These are phyloP conservation scores for Penicillium capsulatum DNA, from an alignment of 2,329 filamentous ascomycete species.

Conservation along the genomic window DNA sequence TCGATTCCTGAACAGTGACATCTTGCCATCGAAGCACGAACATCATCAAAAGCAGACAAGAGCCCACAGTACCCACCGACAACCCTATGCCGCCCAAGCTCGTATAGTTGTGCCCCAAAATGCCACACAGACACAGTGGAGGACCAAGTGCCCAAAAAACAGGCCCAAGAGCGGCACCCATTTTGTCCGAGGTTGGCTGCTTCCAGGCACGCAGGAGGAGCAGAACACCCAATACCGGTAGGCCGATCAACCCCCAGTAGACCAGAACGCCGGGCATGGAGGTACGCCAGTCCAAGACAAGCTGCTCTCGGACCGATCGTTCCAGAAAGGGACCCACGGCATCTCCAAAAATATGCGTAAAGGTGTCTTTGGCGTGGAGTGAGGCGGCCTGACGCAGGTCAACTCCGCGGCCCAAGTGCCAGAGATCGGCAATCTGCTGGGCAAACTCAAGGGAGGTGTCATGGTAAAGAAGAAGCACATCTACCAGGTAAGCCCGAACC, in stretches of 20 bases:
- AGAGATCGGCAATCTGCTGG: conserved; percentile 3
- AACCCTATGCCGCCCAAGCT: not conserved
- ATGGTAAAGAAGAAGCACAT: conserved; percentile 1
- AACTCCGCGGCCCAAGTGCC: conserved; percentile 7
- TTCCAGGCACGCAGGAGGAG: not conserved
- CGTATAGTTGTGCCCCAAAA: not conserved
- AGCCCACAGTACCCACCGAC: not conserved
- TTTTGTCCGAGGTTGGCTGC: not conserved
- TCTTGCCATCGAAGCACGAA: too few species aligned
- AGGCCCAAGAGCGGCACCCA: not conserved
- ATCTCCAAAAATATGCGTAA: not conserved
- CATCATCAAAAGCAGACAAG: too few species aligned
- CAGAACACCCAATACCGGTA: not conserved
- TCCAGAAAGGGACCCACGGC: conserved; percentile 1
- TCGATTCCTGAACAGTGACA: too few species aligned
- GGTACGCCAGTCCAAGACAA: not conserved
- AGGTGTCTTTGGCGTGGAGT: not conserved
- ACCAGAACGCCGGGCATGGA: not conserved
- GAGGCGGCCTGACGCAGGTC: conserved; percentile 2
- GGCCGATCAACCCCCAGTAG: not conserved
- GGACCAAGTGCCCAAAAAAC: not conserved
- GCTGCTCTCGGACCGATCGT: not conserved
- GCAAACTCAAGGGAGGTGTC: conserved; percentile 1
- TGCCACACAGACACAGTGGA: not conserved
- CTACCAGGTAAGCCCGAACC: conserved; percentile 1